Conservation (phyloP, 1,284 basidiomycete species). For the Sphaerobolus stellatus region DNA sequence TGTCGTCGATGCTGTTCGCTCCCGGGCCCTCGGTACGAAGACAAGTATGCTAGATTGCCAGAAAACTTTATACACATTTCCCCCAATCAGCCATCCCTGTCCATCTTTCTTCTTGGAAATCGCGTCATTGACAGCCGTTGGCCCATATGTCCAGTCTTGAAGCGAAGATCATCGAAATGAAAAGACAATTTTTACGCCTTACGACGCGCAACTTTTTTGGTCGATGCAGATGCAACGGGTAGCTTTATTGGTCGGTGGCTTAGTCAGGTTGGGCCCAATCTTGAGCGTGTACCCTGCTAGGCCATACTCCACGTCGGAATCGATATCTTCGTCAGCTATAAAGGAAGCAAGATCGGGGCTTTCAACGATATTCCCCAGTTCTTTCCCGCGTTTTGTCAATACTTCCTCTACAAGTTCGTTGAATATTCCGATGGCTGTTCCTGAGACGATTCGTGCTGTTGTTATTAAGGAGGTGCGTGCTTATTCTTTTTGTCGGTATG, state of each 20-base stretch:
- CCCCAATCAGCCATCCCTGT: too few relatives aligned
- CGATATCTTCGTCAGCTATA: background rate
- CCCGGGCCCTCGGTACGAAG: too few relatives aligned
- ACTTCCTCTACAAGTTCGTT: background rate
- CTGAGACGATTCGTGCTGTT: constrained; percentile 6
- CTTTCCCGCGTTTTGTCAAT: background rate
- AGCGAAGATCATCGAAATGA: too few relatives aligned
- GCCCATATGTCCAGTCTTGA: too few relatives aligned
- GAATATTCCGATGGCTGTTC: background rate
- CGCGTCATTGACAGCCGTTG: too few relatives aligned
- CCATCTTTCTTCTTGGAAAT: too few relatives aligned
- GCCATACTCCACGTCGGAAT: background rate
- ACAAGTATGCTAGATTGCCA: too few relatives aligned
- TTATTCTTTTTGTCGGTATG: background rate
- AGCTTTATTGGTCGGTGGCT: background rate
- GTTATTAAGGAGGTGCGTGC: constrained; percentile 2
- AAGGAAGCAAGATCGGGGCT: background rate
- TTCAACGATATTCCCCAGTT: background rate
- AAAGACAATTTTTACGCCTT: too few relatives aligned
- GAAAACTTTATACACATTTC: too few relatives aligned
- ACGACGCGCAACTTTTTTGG: too few relatives aligned
- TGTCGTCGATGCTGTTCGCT: too few relatives aligned
- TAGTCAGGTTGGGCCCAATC: background rate
- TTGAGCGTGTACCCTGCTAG: background rate
- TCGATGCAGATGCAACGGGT: too few relatives aligned